Evolutionary conservation across 2,329 filamentous ascomycete species (phyloP), one percentile per base, ranked within the genome.

Genomic region (Scytalidium lignicola): DNA sequence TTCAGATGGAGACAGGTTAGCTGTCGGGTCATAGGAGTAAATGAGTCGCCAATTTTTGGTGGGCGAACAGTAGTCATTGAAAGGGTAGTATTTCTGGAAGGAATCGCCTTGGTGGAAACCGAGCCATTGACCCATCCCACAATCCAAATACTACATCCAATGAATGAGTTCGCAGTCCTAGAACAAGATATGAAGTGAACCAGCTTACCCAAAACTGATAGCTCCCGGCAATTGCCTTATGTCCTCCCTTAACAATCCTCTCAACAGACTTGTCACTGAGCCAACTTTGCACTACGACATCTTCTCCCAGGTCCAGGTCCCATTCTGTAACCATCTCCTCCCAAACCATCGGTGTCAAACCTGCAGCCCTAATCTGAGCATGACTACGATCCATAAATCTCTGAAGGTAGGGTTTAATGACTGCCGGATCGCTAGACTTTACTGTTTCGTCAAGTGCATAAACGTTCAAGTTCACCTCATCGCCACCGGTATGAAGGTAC

Each of bases 401-500:
- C 64, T 95, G 88, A 64, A 96, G 76, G 19, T 93, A 74, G 2
- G 90, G 88, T 61, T 80, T 76, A 32, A 95, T 71, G 13, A 92
- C 76, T 1, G 71, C 67, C 0, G 75, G 71, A 47, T 82, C 72
- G 63, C 86, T 89, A 26, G 83, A 86, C 5, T 74, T 67, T 32
- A 95, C 82, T 1, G 80, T 86, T 3, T 84, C 79, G 63, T 95
- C 90, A 10, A 92, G 76, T 39, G 73, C 73, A 62, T 89, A 91
- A 46, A 84, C 80, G 59, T 91, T 85, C 53, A 74, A 75, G 67
- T 93, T 92, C 53, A 95, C 82, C 71, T 95, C 90, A 61, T 95
- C 90, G 48, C 90, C 90, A 41, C 90, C 90, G 1, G 87, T 87
- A 69, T 95, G 90, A 73, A 92, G 95, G 69, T 90, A 78, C 6